A percentile compares a stretch with the other conserved stretches of the same genome.
Evolutionary conservation across 192 early-diverging fungal genomes (phyloP).

Genomic region (Chytriomyces sp.): DNA sequence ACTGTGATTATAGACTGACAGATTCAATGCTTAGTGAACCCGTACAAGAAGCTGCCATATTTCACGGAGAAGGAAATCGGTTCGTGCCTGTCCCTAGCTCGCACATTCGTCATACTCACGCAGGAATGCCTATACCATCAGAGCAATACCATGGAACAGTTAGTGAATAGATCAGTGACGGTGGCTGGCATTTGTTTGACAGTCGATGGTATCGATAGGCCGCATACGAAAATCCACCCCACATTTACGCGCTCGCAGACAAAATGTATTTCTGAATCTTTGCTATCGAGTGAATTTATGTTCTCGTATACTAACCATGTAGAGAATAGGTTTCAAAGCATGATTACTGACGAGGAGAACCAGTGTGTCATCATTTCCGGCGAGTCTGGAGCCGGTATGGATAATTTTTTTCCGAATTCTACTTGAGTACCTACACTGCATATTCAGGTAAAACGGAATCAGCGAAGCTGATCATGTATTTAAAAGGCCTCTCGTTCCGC

Average conservation of each 20-base stretch:
- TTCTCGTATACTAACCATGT: not conserved
- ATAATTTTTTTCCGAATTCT: not conserved
- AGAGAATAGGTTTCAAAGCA: conserved; percentile 70
- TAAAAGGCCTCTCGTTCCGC: not conserved
- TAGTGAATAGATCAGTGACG: conserved; percentile 23
- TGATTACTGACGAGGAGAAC: conserved; percentile 98
- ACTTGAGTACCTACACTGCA: too few relatives aligned
- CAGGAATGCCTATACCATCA: conserved; percentile 5
- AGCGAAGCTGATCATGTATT: conserved; percentile 63
- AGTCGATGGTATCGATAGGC: conserved; percentile 34
- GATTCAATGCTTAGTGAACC: conserved; percentile 80
- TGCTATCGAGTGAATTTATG: not conserved
- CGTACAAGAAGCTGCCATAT: conserved; percentile 93
- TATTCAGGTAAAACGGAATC: conserved; percentile 58
- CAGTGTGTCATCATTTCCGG: conserved; percentile 94
- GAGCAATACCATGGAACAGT: conserved; percentile 85
- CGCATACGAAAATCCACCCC: conserved; percentile 79
- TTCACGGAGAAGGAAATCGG: conserved; percentile 89
- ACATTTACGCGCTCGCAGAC: conserved; percentile 97
- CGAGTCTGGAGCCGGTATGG: conserved; percentile 24
- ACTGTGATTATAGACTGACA: not conserved
- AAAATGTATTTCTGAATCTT: conserved; percentile 55
- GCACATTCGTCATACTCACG: not conserved
- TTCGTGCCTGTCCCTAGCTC: conserved; percentile 25
- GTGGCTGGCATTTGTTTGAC: not conserved